These are phyloP conservation scores for Venturia oleaginea DNA, from an alignment of 2,329 filamentous ascomycete species.

Conservation along the genomic window DNA sequence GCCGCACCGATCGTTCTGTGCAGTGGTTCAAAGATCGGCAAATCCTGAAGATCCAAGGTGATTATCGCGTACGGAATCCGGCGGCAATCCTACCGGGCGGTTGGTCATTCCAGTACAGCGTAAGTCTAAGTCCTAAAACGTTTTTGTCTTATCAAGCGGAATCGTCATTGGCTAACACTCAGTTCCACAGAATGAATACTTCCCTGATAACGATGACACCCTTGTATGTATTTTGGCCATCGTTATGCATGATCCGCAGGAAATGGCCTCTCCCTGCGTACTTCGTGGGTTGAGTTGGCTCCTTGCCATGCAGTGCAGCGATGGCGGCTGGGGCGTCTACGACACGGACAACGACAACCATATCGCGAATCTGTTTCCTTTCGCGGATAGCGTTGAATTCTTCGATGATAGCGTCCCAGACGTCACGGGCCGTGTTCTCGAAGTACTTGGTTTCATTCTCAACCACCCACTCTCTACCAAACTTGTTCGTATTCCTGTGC, in stretches of 20 bases:
- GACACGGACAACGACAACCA: conserved; percentile 6
- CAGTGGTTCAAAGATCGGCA: background rate
- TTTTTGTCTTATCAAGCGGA: background rate
- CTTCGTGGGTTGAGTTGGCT: background rate
- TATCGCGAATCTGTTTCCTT: conserved; percentile 1
- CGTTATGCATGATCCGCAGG: background rate
- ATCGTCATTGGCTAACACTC: background rate
- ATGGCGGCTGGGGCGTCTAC: conserved; percentile 2
- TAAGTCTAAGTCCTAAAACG: background rate
- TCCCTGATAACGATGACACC: conserved; percentile 5
- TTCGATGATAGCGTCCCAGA: background rate
- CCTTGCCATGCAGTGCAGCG: background rate
- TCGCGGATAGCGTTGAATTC: background rate
- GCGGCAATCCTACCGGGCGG: background rate
- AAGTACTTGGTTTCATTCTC: background rate
- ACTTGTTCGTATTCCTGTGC: background rate
- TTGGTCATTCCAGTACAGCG: conserved; percentile 2
- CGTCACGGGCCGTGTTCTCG: conserved; percentile 7
- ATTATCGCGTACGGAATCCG: background rate
- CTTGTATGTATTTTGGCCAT: background rate
- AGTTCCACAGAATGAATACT: background rate
- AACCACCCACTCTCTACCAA: background rate
- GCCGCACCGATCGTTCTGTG: background rate
- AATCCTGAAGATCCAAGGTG: background rate
- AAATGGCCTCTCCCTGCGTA: background rate